These are phyloP conservation scores for Sistotremastrum niveocremeum DNA, from an alignment of 768 basidiomycete genomes.

Conservation along the genomic window DNA sequence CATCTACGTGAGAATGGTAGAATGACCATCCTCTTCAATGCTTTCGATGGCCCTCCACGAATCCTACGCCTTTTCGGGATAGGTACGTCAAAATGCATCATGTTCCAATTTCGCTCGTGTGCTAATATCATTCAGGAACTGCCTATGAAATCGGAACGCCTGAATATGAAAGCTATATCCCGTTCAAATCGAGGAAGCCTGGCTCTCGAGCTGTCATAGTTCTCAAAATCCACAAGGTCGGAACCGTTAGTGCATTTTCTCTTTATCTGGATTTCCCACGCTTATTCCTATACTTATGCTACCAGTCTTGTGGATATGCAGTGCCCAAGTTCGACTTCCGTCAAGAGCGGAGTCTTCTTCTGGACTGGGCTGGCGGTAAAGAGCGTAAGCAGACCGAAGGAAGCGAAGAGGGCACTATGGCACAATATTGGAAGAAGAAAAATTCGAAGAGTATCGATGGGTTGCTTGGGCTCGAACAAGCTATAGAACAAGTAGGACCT, in stretches of 20 bases:
- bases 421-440: slow-evolving; percentile 34
- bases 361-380: slow-evolving; percentile 29
- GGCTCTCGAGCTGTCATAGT: slow-evolving; percentile 51
- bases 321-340: slow-evolving; percentile 49
- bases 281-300: background rate
- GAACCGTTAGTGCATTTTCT: slow-evolving; percentile 20
- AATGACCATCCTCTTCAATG: slow-evolving; percentile 47
- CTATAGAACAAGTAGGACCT: background rate
- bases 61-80: slow-evolving; percentile 48
- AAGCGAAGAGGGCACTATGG: slow-evolving; percentile 6
- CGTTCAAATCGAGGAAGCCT: slow-evolving; percentile 29
- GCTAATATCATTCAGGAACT: slow-evolving; percentile 24
- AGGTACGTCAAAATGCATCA: slow-evolving; percentile 24
- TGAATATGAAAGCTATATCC: slow-evolving; percentile 42
- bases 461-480: slow-evolving; percentile 29
- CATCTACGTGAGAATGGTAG: slow-evolving; percentile 52
- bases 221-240: slow-evolving; percentile 48
- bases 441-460: slow-evolving; percentile 45
- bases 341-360: slow-evolving; percentile 38
- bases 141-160: slow-evolving; percentile 50
- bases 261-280: background rate
- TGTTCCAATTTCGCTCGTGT: background rate
- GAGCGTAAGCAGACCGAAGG: slow-evolving; percentile 28
- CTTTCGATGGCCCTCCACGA: slow-evolving; percentile 45
- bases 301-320: slow-evolving; percentile 55